Evolutionary conservation across 2,329 filamentous ascomycete genomes (phyloP), one percentile per base, ranked within the genome.

Genomic region (Tolypocladium tundrense): DNA sequence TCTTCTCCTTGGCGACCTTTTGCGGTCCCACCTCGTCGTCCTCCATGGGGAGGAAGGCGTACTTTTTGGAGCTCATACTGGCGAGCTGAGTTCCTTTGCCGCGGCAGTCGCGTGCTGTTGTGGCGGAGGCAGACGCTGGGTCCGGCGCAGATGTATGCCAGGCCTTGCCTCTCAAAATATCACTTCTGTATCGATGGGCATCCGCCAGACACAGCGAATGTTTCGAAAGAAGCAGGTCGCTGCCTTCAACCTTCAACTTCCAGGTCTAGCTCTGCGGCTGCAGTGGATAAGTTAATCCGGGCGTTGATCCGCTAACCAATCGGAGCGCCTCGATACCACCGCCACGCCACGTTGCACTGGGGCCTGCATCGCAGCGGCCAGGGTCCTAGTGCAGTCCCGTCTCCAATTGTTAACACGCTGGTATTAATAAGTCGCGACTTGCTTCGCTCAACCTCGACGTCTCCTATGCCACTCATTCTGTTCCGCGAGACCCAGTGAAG

Each of bases 11-110:
- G 55, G 79, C 71, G 58, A 79, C 80, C 59, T 78, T 79, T 55
- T 80, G 77, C 31, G 79, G 79, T 1, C 79, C 78, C n/a, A 84
- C 76, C 61, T 84, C 83, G 40, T 81, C 81, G 13, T 84, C 83
- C 59, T 84, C 84, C 85, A 88, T 88, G 9, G 85, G 80, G 61
- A 88, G 72, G 63, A 88, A 82, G 9, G 85, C 83, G 69, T 88
- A 88, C 65, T 81, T 83, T 70, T 87, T 87, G 53, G 76, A 75
- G 60, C 75, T 77, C 78, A 81, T 80, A 54, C 21, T 61, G 58
- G 35, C 55, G 16, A 11, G 42, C 11, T 14, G 31, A 5, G 10
- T 51, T 35, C 16, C 48, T 13, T 19, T 5, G 43, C 7, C 48
- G 33, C 31, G 4, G 31, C 31, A 35, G 31, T 14, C 31, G 31